Evolutionary conservation across 2,329 filamentous ascomycete genomes (phyloP).

Genomic region (Elsinoe perseae): DNA sequence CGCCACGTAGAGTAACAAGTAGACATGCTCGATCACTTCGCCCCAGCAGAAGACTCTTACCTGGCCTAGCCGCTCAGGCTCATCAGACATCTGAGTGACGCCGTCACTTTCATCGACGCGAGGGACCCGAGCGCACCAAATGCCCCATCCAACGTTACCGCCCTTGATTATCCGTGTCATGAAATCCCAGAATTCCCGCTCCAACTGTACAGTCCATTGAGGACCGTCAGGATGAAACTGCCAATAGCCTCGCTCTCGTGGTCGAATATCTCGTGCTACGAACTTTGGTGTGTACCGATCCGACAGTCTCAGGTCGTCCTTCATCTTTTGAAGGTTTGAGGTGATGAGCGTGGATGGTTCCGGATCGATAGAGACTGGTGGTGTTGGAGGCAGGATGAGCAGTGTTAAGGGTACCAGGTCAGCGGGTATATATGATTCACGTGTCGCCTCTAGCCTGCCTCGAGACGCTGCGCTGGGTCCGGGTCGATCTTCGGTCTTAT

Average conservation of each 20-base stretch:
- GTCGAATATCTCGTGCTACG: conserved; percentile 43
- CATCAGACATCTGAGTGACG: not conserved
- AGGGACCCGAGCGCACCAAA: conserved; percentile 44
- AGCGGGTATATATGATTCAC: not conserved
- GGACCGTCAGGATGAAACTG: conserved; percentile 45
- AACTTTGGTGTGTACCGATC: conserved; percentile 29
- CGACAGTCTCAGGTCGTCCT: conserved; percentile 23
- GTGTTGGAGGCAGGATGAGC: not conserved
- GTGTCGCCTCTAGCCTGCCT: too few species aligned
- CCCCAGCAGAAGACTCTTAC: conserved; percentile 74
- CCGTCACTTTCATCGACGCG: conserved; percentile 22
- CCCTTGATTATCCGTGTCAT: conserved; percentile 52
- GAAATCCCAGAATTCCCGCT: conserved; percentile 53
- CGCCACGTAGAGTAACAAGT: conserved; percentile 65
- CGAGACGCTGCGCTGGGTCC: too few species aligned
- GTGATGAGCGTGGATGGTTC: conserved; percentile 21
- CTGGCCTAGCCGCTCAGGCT: conserved; percentile 26
- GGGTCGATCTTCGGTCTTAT: too few species aligned
- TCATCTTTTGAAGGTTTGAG: conserved; percentile 25
- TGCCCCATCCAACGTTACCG: conserved; percentile 59
- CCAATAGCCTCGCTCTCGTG: conserved; percentile 75
- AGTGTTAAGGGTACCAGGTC: not conserved
- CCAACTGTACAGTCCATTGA: conserved; percentile 45
- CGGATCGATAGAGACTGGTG: not conserved
- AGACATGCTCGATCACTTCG: conserved; percentile 62